Evolutionary conservation across 768 basidiomycete genomes (phyloP).

Genomic region (Suillus ampliporus): DNA sequence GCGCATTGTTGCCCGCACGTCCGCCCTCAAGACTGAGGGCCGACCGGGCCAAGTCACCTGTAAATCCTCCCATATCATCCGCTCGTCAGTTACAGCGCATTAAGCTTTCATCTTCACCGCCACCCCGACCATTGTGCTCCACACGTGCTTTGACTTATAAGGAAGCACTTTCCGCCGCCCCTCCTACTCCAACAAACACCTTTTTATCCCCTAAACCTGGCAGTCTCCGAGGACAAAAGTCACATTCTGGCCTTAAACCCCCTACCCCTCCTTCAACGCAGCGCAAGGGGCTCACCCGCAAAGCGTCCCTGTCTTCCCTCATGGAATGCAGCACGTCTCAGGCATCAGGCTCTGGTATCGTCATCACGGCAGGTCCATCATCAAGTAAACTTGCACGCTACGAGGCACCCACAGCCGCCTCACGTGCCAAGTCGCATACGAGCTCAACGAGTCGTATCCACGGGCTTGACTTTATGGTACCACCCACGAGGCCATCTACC

Average conservation of each 20-base stretch:
- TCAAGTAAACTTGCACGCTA: conserved; percentile 58
- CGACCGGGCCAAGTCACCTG: conserved; percentile 76
- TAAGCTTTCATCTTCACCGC: conserved; percentile 72
- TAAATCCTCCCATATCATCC: conserved; percentile 72
- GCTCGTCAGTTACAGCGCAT: conserved; percentile 71
- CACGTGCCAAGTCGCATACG: conserved; percentile 74
- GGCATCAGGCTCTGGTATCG: conserved; percentile 57
- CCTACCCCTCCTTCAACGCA: conserved; percentile 69
- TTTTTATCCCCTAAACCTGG: conserved; percentile 73
- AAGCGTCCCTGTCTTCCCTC: conserved; percentile 80
- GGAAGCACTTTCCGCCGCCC: conserved; percentile 53
- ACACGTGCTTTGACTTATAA: conserved; percentile 67
- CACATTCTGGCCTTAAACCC: conserved; percentile 80
- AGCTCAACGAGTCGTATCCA: conserved; percentile 68
- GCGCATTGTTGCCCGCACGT: conserved; percentile 53
- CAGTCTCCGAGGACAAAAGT: conserved; percentile 83
- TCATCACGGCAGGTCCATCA: conserved; percentile 38
- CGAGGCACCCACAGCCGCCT: conserved; percentile 81
- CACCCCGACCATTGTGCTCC: conserved; percentile 52
- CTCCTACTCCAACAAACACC: conserved; percentile 55
- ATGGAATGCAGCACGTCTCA: conserved; percentile 65
- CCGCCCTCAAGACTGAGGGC: conserved; percentile 66
- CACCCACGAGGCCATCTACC: conserved; percentile 80
- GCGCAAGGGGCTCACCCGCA: conserved; percentile 65
- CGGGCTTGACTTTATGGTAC: conserved; percentile 64